Base-by-base conservation (phyloP, 345 rosid species). In the Firmiana major region DNA sequence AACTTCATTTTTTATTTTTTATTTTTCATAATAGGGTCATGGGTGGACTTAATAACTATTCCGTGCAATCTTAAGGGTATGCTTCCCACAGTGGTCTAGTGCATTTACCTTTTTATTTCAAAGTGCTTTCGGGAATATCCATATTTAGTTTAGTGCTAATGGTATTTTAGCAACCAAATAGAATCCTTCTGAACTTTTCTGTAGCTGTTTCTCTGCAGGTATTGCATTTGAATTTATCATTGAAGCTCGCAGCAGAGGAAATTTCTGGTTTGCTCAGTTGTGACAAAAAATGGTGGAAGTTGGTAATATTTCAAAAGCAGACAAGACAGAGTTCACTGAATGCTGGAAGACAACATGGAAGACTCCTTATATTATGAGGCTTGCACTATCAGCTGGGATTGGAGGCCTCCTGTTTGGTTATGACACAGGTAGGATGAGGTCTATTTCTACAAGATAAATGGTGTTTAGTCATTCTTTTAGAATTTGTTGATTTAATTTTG, bases 331-430 rank as follows among this genome's bases (percentile, higher is more conserved):
- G 77, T 89, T 92, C 60, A 87, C 91, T 0, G 98, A 90, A 72
- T 96, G 98, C 77, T 92, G 93, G 91, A 82, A 62, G 43, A 90
- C 87, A 22, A 80, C 84, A 53, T 86, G 91, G 93, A 85, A 79
- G 79, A 90, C 87, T 1, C 98, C 97, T 51, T 93, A 90, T 68
- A 92, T 96, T 40, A 85, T 88, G 92, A 84, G 89, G 68, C 96
- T 96, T 12, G 92, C 98, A 19, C 83, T 92, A 49, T 85, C 97
- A 3, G 98, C 97, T 5, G 98, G 98, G 16, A 88, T 96, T 75
- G 99, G 98, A 21, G 98, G 99, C 22, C 88, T 93, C 36, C 88
- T 92, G 57, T 96, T 96, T 71, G 99, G 99, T 5, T 96, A 96
- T 79, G 99, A 93, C 74, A 96, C 99, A 26, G 98, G 98, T 73